A percentile compares a stretch with the other conserved stretches of the same genome.
Conservation (phyloP, 2,329 filamentous ascomycete genomes). For the Stagonosporopsis cucurbitacearum region DNA sequence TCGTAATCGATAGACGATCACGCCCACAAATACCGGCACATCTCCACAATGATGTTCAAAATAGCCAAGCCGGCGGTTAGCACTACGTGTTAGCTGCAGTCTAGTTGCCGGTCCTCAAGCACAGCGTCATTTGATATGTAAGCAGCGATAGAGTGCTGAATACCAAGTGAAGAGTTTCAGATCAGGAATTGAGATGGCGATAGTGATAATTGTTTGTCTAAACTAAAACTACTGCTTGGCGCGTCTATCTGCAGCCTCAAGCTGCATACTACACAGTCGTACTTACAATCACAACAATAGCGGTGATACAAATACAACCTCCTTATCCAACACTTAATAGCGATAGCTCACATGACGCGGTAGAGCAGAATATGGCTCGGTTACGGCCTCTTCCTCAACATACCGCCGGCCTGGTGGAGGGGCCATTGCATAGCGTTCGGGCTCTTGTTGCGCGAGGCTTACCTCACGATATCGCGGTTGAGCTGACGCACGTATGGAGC, state of each 20-base stretch:
- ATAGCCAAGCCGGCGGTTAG: slow-evolving; percentile 4
- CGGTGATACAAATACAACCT: not conserved
- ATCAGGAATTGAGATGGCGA: not conserved
- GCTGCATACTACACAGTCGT: not conserved
- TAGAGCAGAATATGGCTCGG: slow-evolving; percentile 38
- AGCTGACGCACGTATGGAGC: slow-evolving; percentile 38
- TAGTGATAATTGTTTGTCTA: not conserved
- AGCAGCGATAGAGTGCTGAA: not conserved
- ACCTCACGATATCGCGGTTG: slow-evolving; percentile 48
- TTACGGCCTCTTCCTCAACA: slow-evolving; percentile 49
- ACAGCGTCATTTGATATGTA: not conserved
- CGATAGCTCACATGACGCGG: slow-evolving; percentile 46
- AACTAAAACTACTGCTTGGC: not conserved
- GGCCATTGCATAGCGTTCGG: slow-evolving; percentile 42
- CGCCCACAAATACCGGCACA: slow-evolving; percentile 15
- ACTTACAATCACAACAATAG: not conserved
- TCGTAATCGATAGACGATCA: slow-evolving; percentile 15
- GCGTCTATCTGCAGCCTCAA: not conserved
- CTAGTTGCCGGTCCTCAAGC: not conserved
- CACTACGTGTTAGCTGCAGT: slow-evolving; percentile 11
- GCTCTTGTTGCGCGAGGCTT: slow-evolving; percentile 50
- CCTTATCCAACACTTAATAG: slow-evolving; percentile 31
- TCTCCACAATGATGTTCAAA: slow-evolving; percentile 15
- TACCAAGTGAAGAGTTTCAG: not conserved
- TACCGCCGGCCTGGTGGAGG: slow-evolving; percentile 46